A percentile compares a stretch with the other conserved stretches of the same genome.
These are phyloP conservation scores for Yamadazyma epiphylla DNA, from an alignment of 1,139 yeast genomes.

Conservation along the genomic window DNA sequence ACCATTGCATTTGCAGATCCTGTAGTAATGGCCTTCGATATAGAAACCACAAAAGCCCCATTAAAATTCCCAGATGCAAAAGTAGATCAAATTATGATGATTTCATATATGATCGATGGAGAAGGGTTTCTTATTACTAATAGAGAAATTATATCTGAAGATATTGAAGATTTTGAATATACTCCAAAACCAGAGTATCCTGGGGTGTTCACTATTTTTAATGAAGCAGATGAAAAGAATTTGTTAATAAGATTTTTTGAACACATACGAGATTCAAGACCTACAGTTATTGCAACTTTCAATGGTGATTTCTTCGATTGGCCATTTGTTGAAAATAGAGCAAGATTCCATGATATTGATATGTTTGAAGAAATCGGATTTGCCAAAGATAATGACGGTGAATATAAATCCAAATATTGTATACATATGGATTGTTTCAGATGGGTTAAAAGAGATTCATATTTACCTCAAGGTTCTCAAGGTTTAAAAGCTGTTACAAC, in stretches of 20 bases:
- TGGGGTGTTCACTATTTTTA: constrained; percentile 85
- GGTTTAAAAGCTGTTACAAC: constrained; percentile 98
- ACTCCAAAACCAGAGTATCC: constrained; percentile 97
- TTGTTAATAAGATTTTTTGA: constrained; percentile 76
- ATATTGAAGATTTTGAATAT: constrained; percentile 94
- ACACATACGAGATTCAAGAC: constrained; percentile 81
- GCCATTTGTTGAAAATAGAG: constrained; percentile 95
- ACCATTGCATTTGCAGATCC: constrained; percentile 96
- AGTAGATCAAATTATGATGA: constrained; percentile 97
- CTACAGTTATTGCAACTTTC: constrained; percentile 94
- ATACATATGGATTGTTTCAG: constrained; percentile 96
- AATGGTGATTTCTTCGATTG: constrained; percentile 99
- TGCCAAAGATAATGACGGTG: constrained; percentile 84
- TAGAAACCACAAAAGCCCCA: constrained; percentile 96
- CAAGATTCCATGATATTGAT: constrained; percentile 76
- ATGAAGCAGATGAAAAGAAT: constrained; percentile 81
- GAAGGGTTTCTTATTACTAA: constrained; percentile 93
- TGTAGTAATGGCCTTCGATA: constrained; percentile 93
- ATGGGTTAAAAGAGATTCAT: constrained; percentile 99
- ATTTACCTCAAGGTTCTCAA: constrained; percentile 97
- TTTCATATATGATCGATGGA: constrained; percentile 98
- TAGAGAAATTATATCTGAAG: constrained; percentile 89
- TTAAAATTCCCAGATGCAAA: constrained; percentile 91
- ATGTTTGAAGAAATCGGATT: constrained; percentile 96
- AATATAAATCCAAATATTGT: constrained; percentile 89